Evolutionary conservation across 148 eudicot species (phyloP).

Genomic region (Agrostemma githago): DNA sequence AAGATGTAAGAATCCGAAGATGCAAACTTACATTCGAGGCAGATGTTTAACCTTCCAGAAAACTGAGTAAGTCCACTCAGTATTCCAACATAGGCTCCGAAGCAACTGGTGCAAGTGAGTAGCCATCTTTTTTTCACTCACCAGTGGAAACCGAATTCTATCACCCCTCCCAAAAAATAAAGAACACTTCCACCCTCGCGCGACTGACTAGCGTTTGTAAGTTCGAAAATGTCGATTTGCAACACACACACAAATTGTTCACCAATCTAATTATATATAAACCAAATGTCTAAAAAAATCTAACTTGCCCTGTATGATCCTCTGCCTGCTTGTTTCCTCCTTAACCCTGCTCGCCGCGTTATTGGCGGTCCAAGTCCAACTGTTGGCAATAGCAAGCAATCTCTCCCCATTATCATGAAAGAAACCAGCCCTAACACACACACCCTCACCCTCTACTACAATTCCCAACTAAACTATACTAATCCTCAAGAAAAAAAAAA

Average conservation of each 20-base stretch:
- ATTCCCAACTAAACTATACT: constrained; percentile 23
- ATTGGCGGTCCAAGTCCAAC: constrained; percentile 90
- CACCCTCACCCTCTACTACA: constrained; percentile 28
- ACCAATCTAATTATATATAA: constrained; percentile 20
- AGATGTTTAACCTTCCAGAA: constrained; percentile 85
- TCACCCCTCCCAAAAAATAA: constrained; percentile 37
- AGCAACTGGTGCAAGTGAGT: constrained; percentile 67
- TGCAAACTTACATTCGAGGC: constrained; percentile 59
- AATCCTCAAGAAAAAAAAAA: constrained; percentile 17
- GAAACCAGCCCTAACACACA: constrained; percentile 26
- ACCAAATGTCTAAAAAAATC: constrained; percentile 36
- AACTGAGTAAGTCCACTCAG: constrained; percentile 76
- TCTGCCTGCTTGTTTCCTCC: constrained; percentile 96
- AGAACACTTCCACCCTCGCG: constrained; percentile 26
- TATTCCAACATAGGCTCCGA: constrained; percentile 56
- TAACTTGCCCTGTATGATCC: constrained; percentile 97
- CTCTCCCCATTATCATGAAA: constrained; percentile 55
- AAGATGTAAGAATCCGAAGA: not conserved
- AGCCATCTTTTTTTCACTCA: constrained; percentile 48
- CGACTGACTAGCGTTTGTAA: constrained; percentile 26
- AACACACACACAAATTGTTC: constrained; percentile 28
- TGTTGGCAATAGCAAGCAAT: constrained; percentile 52
- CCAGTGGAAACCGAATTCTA: constrained; percentile 33
- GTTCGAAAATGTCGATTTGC: constrained; percentile 34
- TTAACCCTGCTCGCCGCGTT: constrained; percentile 74